These are phyloP conservation scores for Ilyonectria mors-panacis DNA, from an alignment of 2,329 filamentous ascomycete species.

Conservation along the genomic window DNA sequence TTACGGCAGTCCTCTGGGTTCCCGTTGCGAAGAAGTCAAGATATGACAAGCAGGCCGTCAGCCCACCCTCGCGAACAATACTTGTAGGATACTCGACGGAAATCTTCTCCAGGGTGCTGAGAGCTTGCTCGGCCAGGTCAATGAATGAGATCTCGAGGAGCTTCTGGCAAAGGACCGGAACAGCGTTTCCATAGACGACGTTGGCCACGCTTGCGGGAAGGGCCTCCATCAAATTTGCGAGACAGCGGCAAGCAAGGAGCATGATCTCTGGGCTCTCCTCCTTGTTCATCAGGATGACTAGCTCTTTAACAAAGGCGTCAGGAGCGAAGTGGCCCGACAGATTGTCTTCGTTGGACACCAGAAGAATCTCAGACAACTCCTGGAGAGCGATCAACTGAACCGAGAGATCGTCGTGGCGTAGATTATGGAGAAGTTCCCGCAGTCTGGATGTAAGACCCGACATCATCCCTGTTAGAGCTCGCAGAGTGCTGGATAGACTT, in stretches of 20 bases:
- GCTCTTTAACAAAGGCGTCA: constrained; percentile 94
- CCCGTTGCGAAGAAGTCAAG: constrained; percentile 98
- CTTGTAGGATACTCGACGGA: constrained; percentile 95
- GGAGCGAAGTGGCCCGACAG: constrained; percentile 95
- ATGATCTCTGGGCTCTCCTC: constrained; percentile 98
- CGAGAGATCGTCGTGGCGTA: constrained; percentile 89
- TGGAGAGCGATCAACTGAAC: constrained; percentile 93
- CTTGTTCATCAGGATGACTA: constrained; percentile 92
- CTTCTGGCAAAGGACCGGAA: constrained; percentile 95
- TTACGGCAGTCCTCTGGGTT: constrained; percentile 96
- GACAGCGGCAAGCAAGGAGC: constrained; percentile 94
- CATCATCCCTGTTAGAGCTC: constrained; percentile 93
- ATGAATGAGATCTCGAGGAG: constrained; percentile 97
- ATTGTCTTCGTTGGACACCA: constrained; percentile 97
- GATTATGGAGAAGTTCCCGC: constrained; percentile 80
- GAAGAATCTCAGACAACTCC: constrained; percentile 91
- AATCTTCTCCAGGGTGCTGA: constrained; percentile 98
- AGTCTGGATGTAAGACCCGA: constrained; percentile 85
- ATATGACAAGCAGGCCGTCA: constrained; percentile 96
- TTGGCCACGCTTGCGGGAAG: constrained; percentile 93
- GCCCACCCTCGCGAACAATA: constrained; percentile 94
- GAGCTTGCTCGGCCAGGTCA: constrained; percentile 94
- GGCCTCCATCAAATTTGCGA: constrained; percentile 98
- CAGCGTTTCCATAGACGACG: constrained; percentile 96
- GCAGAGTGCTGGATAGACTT: constrained; percentile 82